A percentile compares a stretch with the other conserved stretches of the same genome.
phyloP scores from a whole-genome alignment of 495 filamentous ascomycete genomes.

The Aspergillus ostianus region DNA sequence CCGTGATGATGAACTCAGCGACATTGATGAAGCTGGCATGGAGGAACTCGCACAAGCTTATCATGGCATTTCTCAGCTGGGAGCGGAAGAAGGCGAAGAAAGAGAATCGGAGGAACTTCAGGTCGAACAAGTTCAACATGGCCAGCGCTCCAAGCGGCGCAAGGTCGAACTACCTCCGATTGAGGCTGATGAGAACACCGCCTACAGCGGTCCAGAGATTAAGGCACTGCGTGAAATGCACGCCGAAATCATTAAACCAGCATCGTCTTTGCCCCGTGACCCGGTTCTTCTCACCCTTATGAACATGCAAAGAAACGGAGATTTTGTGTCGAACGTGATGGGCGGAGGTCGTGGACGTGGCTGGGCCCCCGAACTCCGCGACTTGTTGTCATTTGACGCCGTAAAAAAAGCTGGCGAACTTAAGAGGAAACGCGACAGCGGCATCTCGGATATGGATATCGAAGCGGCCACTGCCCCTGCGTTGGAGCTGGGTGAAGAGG shows the following conservation, averaged over 20 bases:
- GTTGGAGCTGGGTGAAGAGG: slow-evolving; percentile 66
- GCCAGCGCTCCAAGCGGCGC: slow-evolving; percentile 72
- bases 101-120: slow-evolving; percentile 50
- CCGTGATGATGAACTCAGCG: slow-evolving; percentile 52
- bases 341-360: slow-evolving; percentile 70
- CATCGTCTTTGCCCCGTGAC: slow-evolving; percentile 79
- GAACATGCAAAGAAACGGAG: slow-evolving; percentile 83
- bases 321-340: slow-evolving; percentile 75
- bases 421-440: slow-evolving; percentile 92
- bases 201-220: slow-evolving; percentile 58
- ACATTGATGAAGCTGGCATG: slow-evolving; percentile 58
- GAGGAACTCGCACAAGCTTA: slow-evolving; percentile 29
- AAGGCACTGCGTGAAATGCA: slow-evolving; percentile 77
- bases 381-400: slow-evolving; percentile 76
- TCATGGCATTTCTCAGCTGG: slow-evolving; percentile 56
- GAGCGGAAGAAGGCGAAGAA: slow-evolving; percentile 42
- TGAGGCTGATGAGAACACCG: slow-evolving; percentile 63
- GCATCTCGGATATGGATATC: slow-evolving; percentile 74
- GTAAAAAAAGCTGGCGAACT: slow-evolving; percentile 74
- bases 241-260: slow-evolving; percentile 74
- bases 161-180: slow-evolving; percentile 53
- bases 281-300: slow-evolving; percentile 83
- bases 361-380: slow-evolving; percentile 90
- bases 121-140: slow-evolving; percentile 53
- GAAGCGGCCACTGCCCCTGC: slow-evolving; percentile 64